Evolutionary conservation across 2,329 filamentous ascomycete species (phyloP).

Genomic region (Xylaria digitata): DNA sequence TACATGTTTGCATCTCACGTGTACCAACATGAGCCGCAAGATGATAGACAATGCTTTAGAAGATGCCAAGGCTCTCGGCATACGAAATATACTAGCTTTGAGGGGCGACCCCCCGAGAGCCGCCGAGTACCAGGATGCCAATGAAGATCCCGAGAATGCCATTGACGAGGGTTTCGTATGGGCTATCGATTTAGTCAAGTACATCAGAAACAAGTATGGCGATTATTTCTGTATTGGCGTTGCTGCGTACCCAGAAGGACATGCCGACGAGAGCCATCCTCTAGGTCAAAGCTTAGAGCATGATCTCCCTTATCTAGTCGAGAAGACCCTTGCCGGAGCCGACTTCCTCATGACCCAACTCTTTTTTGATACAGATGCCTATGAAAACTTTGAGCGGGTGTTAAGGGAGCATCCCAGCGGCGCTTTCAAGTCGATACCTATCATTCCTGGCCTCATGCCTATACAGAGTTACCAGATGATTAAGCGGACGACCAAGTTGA

Average conservation of each 20-base stretch:
- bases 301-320: slow-evolving; percentile 88
- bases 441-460: slow-evolving; percentile 96
- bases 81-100: slow-evolving; percentile 92
- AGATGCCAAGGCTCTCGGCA: slow-evolving; percentile 88
- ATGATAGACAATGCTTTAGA: slow-evolving; percentile 90
- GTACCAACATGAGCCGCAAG: slow-evolving; percentile 93
- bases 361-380: slow-evolving; percentile 91
- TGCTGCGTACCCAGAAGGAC: slow-evolving; percentile 93
- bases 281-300: slow-evolving; percentile 74
- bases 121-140: slow-evolving; percentile 83
- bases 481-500: slow-evolving; percentile 91
- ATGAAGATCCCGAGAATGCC: slow-evolving; percentile 66
- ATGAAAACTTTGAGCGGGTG: slow-evolving; percentile 79
- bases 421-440: slow-evolving; percentile 84
- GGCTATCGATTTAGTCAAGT: slow-evolving; percentile 88
- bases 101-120: slow-evolving; percentile 90
- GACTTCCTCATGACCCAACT: slow-evolving; percentile 99
- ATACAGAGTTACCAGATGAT: slow-evolving; percentile 98
- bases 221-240: slow-evolving; percentile 98
- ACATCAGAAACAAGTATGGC: slow-evolving; percentile 86
- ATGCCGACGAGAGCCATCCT: slow-evolving; percentile 90
- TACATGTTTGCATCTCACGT: slow-evolving; percentile 95
- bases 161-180: slow-evolving; percentile 84
- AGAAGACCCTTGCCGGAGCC: slow-evolving; percentile 90
- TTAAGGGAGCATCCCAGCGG: slow-evolving; percentile 85